Percentiles rank a stretch among this genome's conserved stretches.
phyloP scores from a whole-genome alignment of 768 basidiomycete species.

The Phlebiopsis flavidoalba region DNA sequence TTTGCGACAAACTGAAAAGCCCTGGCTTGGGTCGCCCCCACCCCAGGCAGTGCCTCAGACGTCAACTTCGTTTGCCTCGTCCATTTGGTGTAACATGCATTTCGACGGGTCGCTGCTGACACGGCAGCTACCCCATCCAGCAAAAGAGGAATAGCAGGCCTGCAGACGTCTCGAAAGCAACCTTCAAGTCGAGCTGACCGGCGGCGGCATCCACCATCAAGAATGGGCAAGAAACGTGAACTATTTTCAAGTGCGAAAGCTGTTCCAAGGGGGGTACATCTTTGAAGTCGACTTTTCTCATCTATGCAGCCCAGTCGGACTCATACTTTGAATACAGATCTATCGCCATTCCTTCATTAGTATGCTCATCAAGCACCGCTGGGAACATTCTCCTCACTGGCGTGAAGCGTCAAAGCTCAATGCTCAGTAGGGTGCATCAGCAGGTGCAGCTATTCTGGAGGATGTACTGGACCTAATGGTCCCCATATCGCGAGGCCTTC shows the following conservation, averaged over 20 bases:
- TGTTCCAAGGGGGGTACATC: slow-evolving; percentile 85
- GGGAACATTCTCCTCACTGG: slow-evolving; percentile 98
- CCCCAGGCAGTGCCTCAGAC: slow-evolving; percentile 22
- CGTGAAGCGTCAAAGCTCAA: slow-evolving; percentile 85
- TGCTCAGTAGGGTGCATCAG: slow-evolving; percentile 93
- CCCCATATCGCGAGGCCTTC: not conserved
- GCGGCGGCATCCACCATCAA: slow-evolving; percentile 25
- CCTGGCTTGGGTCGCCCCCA: slow-evolving; percentile 34
- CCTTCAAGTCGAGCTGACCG: slow-evolving; percentile 19
- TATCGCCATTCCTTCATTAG: slow-evolving; percentile 90
- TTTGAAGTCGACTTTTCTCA: not conserved
- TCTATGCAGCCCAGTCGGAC: not conserved
- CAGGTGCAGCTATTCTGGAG: slow-evolving; percentile 96
- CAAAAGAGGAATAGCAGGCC: slow-evolving; percentile 17
- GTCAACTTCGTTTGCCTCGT: slow-evolving; percentile 17
- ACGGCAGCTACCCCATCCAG: slow-evolving; percentile 12
- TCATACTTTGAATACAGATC: slow-evolving; percentile 37
- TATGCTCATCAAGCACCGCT: slow-evolving; percentile 96
- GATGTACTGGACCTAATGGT: slow-evolving; percentile 26
- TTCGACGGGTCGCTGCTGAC: slow-evolving; percentile 12
- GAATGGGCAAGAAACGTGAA: slow-evolving; percentile 75
- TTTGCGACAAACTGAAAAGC: slow-evolving; percentile 40
- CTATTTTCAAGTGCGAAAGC: slow-evolving; percentile 88
- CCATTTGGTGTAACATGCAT: slow-evolving; percentile 15
- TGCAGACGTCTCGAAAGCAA: slow-evolving; percentile 11